Percentiles rank a stretch among this genome's conserved stretches.
These are phyloP conservation scores for Cladophialophora psammophila DNA, from an alignment of 2,329 filamentous ascomycete genomes.

Conservation along the genomic window DNA sequence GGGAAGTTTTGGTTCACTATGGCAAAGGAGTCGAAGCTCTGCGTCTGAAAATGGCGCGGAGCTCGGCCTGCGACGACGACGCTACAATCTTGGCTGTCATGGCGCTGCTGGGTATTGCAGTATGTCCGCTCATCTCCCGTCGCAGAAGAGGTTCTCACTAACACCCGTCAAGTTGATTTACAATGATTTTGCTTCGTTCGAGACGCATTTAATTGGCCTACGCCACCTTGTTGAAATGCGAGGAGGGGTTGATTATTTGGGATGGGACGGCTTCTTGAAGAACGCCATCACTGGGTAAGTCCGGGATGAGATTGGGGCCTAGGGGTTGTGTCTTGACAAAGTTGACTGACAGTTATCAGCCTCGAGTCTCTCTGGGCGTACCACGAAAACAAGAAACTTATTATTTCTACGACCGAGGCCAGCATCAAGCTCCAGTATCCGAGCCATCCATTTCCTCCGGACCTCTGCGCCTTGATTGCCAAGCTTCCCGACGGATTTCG, in stretches of 20 bases:
- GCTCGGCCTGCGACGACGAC: constrained; percentile 19
- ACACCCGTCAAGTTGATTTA: constrained; percentile 13
- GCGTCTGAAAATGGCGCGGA: constrained; percentile 18
- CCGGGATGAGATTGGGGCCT: not conserved
- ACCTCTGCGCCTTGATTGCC: constrained; percentile 23
- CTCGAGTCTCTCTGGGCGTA: constrained; percentile 25
- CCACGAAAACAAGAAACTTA: constrained; percentile 20
- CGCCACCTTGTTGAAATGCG: constrained; percentile 20
- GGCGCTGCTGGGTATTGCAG: constrained; percentile 19
- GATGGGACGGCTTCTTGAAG: constrained; percentile 26
- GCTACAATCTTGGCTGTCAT: constrained; percentile 23
- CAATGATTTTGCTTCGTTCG: constrained; percentile 19
- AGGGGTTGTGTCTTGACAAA: not conserved
- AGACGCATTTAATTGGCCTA: constrained; percentile 19
- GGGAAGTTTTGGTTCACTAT: constrained; percentile 21
- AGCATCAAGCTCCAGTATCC: constrained; percentile 26
- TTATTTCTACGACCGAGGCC: constrained; percentile 13
- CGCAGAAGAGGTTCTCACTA: not conserved
- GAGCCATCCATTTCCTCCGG: constrained; percentile 23
- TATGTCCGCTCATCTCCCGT: constrained; percentile 3
- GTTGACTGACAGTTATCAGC: constrained; percentile 9
- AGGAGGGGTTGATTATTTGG: constrained; percentile 24
- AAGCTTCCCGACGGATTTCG: constrained; percentile 23
- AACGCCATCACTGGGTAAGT: constrained; percentile 22
- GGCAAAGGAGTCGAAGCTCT: constrained; percentile 21